These are phyloP conservation scores for Botryotinia calthae DNA, from an alignment of 2,329 filamentous ascomycete genomes.

Conservation along the genomic window DNA sequence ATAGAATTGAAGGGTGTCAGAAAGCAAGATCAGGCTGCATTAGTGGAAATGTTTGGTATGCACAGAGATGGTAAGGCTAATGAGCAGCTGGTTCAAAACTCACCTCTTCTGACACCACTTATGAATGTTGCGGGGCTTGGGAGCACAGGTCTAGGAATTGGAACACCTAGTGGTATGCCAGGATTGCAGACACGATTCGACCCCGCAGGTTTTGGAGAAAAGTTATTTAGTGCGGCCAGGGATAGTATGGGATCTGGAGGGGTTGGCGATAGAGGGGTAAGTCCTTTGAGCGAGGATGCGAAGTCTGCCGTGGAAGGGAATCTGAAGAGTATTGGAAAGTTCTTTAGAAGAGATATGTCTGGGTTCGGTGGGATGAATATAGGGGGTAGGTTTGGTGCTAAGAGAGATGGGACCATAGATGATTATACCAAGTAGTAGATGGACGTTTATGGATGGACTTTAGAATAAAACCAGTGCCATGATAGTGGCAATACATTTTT, in stretches of 20 bases:
- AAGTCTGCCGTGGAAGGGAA: constrained; percentile 86
- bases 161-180: constrained; percentile 42
- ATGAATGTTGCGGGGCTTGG: constrained; percentile 49
- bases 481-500: neutral
- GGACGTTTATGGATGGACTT: neutral
- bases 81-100: constrained; percentile 68
- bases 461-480: neutral
- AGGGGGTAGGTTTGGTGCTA: constrained; percentile 56
- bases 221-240: constrained; percentile 80
- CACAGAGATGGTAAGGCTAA: constrained; percentile 73
- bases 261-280: constrained; percentile 21
- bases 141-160: constrained; percentile 46
- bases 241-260: constrained; percentile 63
- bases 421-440: constrained; percentile 27
- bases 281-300: constrained; percentile 44
- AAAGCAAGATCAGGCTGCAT: constrained; percentile 75
- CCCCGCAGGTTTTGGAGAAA: constrained; percentile 77
- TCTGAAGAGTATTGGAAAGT: constrained; percentile 91
- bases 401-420: constrained; percentile 29
- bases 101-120: constrained; percentile 68
- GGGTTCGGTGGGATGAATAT: constrained; percentile 60
- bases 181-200: constrained; percentile 65
- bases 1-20: constrained; percentile 92
- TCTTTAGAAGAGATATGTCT: constrained; percentile 86
- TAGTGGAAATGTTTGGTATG: constrained; percentile 79